Evolutionary conservation across 148 eudicot species (phyloP).

Genomic region (Drosera capensis): DNA sequence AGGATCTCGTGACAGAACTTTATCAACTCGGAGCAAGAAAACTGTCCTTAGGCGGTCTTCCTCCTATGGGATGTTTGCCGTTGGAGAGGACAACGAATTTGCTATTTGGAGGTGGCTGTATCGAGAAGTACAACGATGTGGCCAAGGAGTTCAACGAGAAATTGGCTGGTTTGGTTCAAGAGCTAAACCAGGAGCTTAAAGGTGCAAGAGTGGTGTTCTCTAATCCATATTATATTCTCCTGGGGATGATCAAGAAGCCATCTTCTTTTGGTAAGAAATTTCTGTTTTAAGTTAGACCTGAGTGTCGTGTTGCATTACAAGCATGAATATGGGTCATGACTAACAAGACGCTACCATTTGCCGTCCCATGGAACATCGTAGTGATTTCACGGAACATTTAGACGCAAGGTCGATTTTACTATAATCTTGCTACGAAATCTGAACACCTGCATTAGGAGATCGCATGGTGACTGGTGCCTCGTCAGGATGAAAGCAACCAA

Average conservation of each 20-base stretch:
- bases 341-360: not conserved
- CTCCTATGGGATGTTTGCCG: constrained; percentile 33
- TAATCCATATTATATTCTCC: constrained; percentile 34
- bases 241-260: constrained; percentile 39
- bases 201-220: constrained; percentile 40
- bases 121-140: constrained; percentile 37
- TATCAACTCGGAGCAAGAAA: constrained; percentile 34
- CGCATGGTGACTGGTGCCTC: too few species aligned
- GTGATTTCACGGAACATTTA: too few species aligned
- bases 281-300: not conserved
- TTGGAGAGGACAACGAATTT: constrained; percentile 21
- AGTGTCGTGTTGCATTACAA: not conserved
- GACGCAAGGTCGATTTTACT: too few species aligned
- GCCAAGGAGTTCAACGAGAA: constrained; percentile 40
- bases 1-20: constrained; percentile 17
- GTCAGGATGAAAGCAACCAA: too few species aligned
- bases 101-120: constrained; percentile 18
- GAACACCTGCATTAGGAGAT: too few species aligned
- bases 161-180: constrained; percentile 26
- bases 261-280: constrained; percentile 33
- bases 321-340: constrained; percentile 5
- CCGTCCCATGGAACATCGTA: not conserved
- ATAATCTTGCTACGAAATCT: too few species aligned
- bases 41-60: constrained; percentile 20
- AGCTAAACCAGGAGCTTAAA: constrained; percentile 26